Percentiles rank a stretch among this genome's conserved stretches.
Evolutionary conservation across 805 yeast species (phyloP).

Genomic region (Nakazawaea peltata): DNA sequence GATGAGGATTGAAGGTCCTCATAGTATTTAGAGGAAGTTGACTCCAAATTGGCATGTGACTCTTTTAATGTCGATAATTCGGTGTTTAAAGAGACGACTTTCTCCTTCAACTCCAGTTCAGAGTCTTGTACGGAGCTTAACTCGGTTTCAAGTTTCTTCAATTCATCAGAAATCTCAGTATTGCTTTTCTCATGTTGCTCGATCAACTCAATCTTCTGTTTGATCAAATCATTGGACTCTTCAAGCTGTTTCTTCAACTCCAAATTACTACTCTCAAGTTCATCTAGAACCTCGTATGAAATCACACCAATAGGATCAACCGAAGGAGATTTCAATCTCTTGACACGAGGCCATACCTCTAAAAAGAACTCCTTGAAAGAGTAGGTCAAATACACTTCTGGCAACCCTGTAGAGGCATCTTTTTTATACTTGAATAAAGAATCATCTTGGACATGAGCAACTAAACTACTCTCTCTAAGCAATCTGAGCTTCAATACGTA

Average conservation of each 20-base stretch:
- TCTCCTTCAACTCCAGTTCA: constrained; percentile 25
- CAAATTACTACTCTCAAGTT: constrained; percentile 28
- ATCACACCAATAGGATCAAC: constrained; percentile 62
- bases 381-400: constrained; percentile 66
- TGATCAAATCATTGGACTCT: constrained; percentile 14
- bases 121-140: constrained; percentile 20
- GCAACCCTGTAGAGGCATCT: constrained; percentile 76
- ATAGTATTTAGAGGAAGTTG: constrained; percentile 2
- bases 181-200: constrained; percentile 23
- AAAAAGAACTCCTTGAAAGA: constrained; percentile 58
- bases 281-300: constrained; percentile 52
- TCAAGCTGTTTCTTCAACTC: constrained; percentile 13
- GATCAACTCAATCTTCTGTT: constrained; percentile 18
- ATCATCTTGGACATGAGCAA: constrained; percentile 49
- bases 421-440: constrained; percentile 40
- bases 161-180: constrained; percentile 19
- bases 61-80: constrained; percentile 26
- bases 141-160: constrained; percentile 18
- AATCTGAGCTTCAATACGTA: constrained; percentile 67
- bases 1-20: constrained; percentile 15
- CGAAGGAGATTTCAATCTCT: constrained; percentile 66
- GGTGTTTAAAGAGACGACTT: constrained; percentile 21
- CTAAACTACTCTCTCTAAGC: constrained; percentile 50
- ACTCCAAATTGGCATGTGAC: constrained; percentile 12
- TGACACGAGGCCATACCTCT: constrained; percentile 61